A percentile compares a stretch with the other conserved stretches of the same genome.
phyloP scores from a whole-genome alignment of 2,329 filamentous ascomycete genomes.

The Pestalotiopsis sp. region DNA sequence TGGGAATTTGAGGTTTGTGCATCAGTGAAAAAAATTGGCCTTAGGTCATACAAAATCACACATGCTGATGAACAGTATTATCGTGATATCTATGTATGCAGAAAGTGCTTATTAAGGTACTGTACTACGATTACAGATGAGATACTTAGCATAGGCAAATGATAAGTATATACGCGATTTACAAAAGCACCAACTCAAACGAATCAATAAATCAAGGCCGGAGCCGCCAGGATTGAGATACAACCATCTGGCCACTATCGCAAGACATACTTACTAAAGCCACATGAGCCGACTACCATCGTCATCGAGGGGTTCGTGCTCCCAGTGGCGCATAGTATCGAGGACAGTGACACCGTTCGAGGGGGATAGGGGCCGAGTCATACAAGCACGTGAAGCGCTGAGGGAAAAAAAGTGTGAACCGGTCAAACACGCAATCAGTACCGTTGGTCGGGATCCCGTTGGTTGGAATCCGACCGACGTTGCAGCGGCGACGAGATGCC shows the following conservation, averaged over 20 bases:
- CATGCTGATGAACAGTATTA: too few relatives aligned
- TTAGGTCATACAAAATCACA: too few relatives aligned
- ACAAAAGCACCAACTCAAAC: background rate
- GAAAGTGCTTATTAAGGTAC: too few relatives aligned
- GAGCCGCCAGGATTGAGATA: background rate
- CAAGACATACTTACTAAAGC: background rate
- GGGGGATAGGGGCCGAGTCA: background rate
- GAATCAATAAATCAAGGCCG: background rate
- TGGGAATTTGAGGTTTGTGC: too few relatives aligned
- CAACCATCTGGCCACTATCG: background rate
- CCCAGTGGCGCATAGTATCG: background rate
- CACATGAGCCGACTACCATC: background rate
- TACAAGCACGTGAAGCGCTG: background rate
- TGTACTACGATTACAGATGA: too few relatives aligned
- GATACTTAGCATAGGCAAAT: too few relatives aligned
- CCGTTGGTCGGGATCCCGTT: background rate
- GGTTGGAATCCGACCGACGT: background rate
- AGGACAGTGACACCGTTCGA: background rate
- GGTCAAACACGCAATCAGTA: background rate
- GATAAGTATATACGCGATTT: background rate
- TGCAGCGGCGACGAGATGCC: background rate
- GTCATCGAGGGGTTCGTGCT: background rate
- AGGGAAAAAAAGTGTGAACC: background rate
- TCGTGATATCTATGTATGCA: too few relatives aligned
- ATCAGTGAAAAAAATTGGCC: too few relatives aligned